Percentiles rank a stretch among this genome's conserved stretches.
Conservation (phyloP, 345 rosid species). For the Syzygium oleosum region DNA sequence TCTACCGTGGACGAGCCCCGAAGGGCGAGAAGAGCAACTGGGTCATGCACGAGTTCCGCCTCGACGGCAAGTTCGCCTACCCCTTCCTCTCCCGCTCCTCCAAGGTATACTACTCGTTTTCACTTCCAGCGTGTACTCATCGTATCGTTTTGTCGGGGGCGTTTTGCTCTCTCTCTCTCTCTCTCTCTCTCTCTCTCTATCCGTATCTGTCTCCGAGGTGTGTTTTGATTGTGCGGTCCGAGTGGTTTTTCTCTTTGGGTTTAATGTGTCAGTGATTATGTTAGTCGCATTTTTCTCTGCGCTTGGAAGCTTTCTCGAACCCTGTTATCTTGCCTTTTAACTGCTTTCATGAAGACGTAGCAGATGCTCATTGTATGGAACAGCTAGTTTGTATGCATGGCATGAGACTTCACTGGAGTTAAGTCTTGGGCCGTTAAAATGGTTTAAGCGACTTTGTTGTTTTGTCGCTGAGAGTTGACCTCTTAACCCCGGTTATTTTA, state of each 20-base stretch:
- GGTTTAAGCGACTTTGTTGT: neutral
- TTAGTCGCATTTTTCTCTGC: neutral
- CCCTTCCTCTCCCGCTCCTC: slow-evolving; percentile 66
- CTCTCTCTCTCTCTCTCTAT: neutral
- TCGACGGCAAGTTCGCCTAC: slow-evolving; percentile 86
- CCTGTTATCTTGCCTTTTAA: neutral
- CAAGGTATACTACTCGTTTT: slow-evolving; percentile 36
- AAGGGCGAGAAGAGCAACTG: slow-evolving; percentile 89
- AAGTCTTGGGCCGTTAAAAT: neutral
- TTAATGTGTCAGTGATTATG: neutral
- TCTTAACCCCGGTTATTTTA: neutral
- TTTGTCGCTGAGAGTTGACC: neutral
- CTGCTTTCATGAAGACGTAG: neutral
- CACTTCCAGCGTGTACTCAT: neutral
- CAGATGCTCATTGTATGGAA: neutral
- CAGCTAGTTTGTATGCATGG: neutral
- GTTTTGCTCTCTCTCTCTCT: neutral
- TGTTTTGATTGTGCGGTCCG: neutral
- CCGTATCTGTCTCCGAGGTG: neutral
- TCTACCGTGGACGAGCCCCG: slow-evolving; percentile 88
- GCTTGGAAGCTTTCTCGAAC: neutral
- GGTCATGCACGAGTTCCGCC: slow-evolving; percentile 99
- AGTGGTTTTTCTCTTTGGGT: neutral
- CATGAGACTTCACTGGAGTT: neutral
- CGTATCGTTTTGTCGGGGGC: neutral